phyloP scores from a whole-genome alignment of 1,284 basidiomycete species.

The Ganoderma lucidum region DNA sequence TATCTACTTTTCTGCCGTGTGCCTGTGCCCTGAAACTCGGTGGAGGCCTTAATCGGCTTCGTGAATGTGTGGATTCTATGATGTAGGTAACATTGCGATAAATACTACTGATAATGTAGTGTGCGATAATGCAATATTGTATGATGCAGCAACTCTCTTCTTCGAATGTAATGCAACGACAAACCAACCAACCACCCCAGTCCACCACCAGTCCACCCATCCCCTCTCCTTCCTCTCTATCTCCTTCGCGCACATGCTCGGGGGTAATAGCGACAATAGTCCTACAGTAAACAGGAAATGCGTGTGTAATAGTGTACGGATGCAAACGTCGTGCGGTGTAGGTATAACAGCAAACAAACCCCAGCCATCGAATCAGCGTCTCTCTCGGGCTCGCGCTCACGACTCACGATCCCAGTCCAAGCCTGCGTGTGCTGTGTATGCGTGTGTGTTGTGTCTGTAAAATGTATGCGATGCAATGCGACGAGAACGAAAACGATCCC shows the following conservation, averaged over 20 bases:
- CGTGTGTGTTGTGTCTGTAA: background rate
- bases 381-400: background rate
- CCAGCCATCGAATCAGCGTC: background rate
- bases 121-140: conserved; percentile 2
- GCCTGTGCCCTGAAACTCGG: background rate
- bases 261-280: background rate
- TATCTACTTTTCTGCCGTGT: background rate
- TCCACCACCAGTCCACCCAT: background rate
- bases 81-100: conserved; percentile 3
- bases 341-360: background rate
- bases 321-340: background rate
- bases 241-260: background rate
- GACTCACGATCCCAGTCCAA: background rate
- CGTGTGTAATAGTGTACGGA: background rate
- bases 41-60: background rate
- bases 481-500: background rate
- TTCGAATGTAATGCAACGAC: background rate
- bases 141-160: conserved; percentile 1
- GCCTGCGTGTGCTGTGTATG: background rate
- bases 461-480: background rate
- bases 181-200: background rate
- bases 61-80: background rate
- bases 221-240: too few relatives aligned
- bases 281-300: conserved; percentile 3
- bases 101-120: conserved; percentile 6